Conservation (phyloP, 768 basidiomycete species). For the Amanita phalloides region DNA sequence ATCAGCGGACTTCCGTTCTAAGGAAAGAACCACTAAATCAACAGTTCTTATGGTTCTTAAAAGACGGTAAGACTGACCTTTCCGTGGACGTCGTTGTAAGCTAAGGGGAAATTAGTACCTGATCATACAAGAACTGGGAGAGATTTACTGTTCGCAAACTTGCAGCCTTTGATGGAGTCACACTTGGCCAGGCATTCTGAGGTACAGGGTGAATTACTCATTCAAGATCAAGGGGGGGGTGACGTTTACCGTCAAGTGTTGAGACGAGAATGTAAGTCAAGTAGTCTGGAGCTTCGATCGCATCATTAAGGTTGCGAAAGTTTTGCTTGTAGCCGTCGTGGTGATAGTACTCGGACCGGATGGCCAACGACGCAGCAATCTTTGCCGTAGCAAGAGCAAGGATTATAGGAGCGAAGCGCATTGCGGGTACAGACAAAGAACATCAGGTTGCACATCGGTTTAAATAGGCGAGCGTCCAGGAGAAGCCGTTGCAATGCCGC, state of each 20-base stretch:
- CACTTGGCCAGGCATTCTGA: not conserved
- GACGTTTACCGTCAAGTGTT: slow-evolving; percentile 13
- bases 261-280: slow-evolving; percentile 26
- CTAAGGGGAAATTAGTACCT: slow-evolving; percentile 16
- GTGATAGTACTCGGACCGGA: not conserved
- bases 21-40: not conserved
- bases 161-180: not conserved
- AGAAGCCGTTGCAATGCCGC: too few relatives aligned
- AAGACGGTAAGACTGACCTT: slow-evolving; percentile 14
- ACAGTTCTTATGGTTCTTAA: not conserved
- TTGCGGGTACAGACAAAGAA: not conserved
- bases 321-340: slow-evolving; percentile 14
- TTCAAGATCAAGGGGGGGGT: not conserved
- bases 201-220: not conserved
- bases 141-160: not conserved
- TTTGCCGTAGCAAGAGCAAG: not conserved
- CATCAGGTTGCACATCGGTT: not conserved
- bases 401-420: not conserved
- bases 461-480: not conserved
- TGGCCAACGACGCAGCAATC: not conserved
- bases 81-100: slow-evolving; percentile 25
- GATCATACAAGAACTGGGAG: slow-evolving; percentile 15
- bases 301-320: slow-evolving; percentile 20
- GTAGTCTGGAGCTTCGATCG: slow-evolving; percentile 21
- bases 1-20: slow-evolving; percentile 24